A percentile compares a stretch with the other conserved stretches of the same genome.
phyloP scores from a whole-genome alignment of 2,329 filamentous ascomycete genomes.

The Berkeleyomyces basicola region DNA sequence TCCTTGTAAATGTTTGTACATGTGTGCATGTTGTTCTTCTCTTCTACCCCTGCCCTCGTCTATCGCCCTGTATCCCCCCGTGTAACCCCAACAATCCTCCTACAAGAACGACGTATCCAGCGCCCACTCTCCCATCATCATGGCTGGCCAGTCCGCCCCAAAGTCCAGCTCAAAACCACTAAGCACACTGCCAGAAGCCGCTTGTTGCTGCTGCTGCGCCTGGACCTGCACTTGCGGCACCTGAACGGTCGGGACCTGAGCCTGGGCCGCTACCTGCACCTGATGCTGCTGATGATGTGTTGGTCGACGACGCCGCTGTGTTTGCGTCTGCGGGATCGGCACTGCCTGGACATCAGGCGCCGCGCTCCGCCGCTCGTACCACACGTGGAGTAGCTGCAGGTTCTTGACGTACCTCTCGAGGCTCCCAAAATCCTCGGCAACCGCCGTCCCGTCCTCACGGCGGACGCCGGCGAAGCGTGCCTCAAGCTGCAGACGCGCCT shows the following conservation, averaged over 20 bases:
- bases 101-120: slow-evolving; percentile 11
- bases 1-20: not conserved
- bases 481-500: slow-evolving; percentile 9
- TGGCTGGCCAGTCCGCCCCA: slow-evolving; percentile 8
- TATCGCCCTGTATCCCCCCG: not conserved
- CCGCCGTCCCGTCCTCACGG: slow-evolving; percentile 5
- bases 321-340: not conserved
- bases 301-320: not conserved
- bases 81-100: not conserved
- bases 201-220: not conserved
- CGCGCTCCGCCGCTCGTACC: slow-evolving; percentile 12
- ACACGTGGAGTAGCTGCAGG: slow-evolving; percentile 11
- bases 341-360: slow-evolving; percentile 7
- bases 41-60: not conserved
- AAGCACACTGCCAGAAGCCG: not conserved
- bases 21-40: not conserved
- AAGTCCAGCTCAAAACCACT: slow-evolving; percentile 7
- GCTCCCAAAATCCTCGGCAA: slow-evolving; percentile 13
- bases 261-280: not conserved
- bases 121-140: slow-evolving; percentile 13
- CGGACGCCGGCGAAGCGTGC: slow-evolving; percentile 11
- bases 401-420: slow-evolving; percentile 12
- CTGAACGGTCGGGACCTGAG: not conserved
- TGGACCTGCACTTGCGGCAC: not conserved
- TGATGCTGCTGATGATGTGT: not conserved